phyloP scores from a whole-genome alignment of 495 filamentous ascomycete species.

The Amphirosellinia nigrospora region DNA sequence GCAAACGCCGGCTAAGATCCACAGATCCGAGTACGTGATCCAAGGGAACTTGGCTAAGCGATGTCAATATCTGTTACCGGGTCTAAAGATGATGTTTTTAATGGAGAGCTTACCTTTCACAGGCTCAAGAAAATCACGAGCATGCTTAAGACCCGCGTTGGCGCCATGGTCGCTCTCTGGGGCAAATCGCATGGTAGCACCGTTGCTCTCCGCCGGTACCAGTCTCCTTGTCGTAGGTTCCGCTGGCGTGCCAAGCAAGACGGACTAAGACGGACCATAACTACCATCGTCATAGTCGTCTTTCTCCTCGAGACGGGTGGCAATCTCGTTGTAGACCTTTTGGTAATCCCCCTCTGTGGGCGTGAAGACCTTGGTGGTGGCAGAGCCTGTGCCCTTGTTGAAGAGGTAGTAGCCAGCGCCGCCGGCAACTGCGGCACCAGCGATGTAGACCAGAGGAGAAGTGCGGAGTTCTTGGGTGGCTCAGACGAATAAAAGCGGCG shows the following conservation, averaged over 20 bases:
- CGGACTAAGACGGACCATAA: conserved; percentile 87
- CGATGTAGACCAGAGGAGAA: conserved; percentile 47
- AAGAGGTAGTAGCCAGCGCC: conserved; percentile 77
- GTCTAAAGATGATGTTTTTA: conserved; percentile 2
- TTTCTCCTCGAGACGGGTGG: conserved; percentile 77
- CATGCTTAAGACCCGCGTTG: conserved; percentile 87
- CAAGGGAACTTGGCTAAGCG: conserved; percentile 79
- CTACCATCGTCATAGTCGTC: conserved; percentile 97
- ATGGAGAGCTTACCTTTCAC: conserved; percentile 67
- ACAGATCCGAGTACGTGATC: conserved; percentile 96
- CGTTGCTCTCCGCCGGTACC: conserved; percentile 93
- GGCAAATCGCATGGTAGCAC: conserved; percentile 96
- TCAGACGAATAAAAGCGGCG: conserved; percentile 81
- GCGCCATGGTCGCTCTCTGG: conserved; percentile 93
- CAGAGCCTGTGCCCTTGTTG: conserved; percentile 56
- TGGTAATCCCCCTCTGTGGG: conserved; percentile 91
- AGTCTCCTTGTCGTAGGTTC: conserved; percentile 88
- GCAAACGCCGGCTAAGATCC: conserved; percentile 86
- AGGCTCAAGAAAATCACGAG: conserved; percentile 90
- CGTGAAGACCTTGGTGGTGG: conserved; percentile 64
- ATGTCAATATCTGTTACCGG: background rate
- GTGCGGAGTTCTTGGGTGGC: conserved; percentile 62
- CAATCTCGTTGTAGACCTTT: conserved; percentile 91
- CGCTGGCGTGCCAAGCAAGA: conserved; percentile 86
- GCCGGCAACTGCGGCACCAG: conserved; percentile 62